Base-by-base conservation (phyloP, 2,329 filamentous ascomycete genomes). In the Beauveria brongniartii region DNA sequence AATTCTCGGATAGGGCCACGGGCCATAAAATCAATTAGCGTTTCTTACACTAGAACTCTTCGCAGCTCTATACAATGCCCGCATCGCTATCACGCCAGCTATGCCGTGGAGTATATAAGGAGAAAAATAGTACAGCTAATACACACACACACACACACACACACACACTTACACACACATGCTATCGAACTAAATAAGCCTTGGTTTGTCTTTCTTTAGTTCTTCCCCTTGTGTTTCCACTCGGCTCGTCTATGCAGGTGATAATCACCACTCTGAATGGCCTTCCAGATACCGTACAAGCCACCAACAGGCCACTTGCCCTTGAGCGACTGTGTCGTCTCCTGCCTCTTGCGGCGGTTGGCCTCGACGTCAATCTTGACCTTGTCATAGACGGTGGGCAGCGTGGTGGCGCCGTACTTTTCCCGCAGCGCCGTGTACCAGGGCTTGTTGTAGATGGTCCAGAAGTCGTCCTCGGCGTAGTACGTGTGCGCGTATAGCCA, bases 401-500 rank as follows among this genome's bases (percentile, higher is more conserved):
- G 73, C 7, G 78, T 77, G 1, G 75, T 76, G 14, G 87, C 88
- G 53, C 78, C 71, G 72, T 89, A 91, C 69, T 87, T 88, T 26
- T 69, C 63, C 18, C 88, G 76, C 65, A 91, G 74, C 1, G 69
- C 75, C 37, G 89, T 81, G 70, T 91, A 91, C 80, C 80, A 84
- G 22, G 70, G 67, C 48, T 76, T 73, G 60, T 78, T 78, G 70
- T 90, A 90, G 56, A 85, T 77, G 40, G 74, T 67, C 86, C 86
- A 90, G 73, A 90, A 91, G 69, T 89, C 84, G 0, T 80, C 75
- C 69, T 89, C 82, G n/a, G 82, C 80, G 72, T 94, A 94, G 75
- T 92, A 95, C 0, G 90, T 88, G 68, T 93, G 89, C 3, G 91
- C 90, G 72, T 96, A 95, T 14, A 95, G 77, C 88, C 90, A 94